Percentiles rank a stretch among this genome's conserved stretches.
These are phyloP conservation scores for Xylariaceae sp. DNA, from an alignment of 2,329 filamentous ascomycete genomes.

Conservation along the genomic window DNA sequence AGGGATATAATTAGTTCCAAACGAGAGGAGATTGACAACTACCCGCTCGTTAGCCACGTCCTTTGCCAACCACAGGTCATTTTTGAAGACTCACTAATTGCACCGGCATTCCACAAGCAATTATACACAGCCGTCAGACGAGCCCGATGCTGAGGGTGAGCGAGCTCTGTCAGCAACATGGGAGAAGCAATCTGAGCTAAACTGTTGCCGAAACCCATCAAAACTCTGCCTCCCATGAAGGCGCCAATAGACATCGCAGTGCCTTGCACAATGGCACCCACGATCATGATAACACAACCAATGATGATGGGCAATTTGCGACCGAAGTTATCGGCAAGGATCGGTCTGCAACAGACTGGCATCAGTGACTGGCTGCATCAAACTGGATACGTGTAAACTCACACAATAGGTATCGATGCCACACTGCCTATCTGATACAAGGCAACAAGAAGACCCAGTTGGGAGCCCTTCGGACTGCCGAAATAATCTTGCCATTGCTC, in stretches of 20 bases:
- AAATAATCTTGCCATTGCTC: slow-evolving; percentile 48
- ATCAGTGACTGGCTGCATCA: slow-evolving; percentile 3
- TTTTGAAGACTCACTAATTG: slow-evolving; percentile 25
- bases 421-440: slow-evolving; percentile 61
- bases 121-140: slow-evolving; percentile 54
- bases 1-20: slow-evolving; percentile 45
- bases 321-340: slow-evolving; percentile 54
- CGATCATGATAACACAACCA: slow-evolving; percentile 50
- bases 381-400: slow-evolving; percentile 20
- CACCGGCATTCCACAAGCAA: slow-evolving; percentile 48
- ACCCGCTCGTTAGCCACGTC: slow-evolving; percentile 12
- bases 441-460: slow-evolving; percentile 53
- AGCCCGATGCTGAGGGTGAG: slow-evolving; percentile 54
- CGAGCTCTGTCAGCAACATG: slow-evolving; percentile 51
- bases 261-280: slow-evolving; percentile 56
- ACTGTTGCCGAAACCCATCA: slow-evolving; percentile 57
- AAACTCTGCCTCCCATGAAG: slow-evolving; percentile 56
- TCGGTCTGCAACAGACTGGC: slow-evolving; percentile 35
- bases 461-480: slow-evolving; percentile 40
- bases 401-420: slow-evolving; percentile 55
- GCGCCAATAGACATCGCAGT: slow-evolving; percentile 41
- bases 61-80: background rate
- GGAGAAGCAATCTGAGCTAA: slow-evolving; percentile 51
- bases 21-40: slow-evolving; percentile 49
- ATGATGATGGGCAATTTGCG: slow-evolving; percentile 44